Evolutionary conservation across 2,329 filamentous ascomycete species (phyloP).

Genomic region (Diaporthe aspalathi): DNA sequence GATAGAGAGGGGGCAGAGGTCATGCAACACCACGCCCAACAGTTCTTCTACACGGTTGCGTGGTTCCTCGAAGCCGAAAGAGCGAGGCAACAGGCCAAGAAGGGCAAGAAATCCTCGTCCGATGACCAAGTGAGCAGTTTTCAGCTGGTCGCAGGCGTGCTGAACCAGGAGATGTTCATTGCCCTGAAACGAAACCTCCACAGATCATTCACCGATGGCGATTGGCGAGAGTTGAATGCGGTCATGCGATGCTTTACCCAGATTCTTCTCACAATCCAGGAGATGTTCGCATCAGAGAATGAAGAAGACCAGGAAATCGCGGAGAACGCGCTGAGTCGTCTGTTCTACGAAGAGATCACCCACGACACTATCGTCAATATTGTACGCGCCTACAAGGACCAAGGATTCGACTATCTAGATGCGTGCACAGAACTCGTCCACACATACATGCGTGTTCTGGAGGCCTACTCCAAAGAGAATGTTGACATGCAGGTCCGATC

Average conservation of each 20-base stretch:
- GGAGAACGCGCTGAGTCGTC: conserved; percentile 93
- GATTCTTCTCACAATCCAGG: conserved; percentile 89
- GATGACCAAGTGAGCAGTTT: conserved; percentile 77
- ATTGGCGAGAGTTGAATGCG: conserved; percentile 87
- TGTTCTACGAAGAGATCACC: conserved; percentile 98
- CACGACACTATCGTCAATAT: conserved; percentile 89
- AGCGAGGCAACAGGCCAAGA: conserved; percentile 72
- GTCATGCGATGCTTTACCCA: conserved; percentile 96
- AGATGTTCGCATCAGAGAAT: conserved; percentile 84
- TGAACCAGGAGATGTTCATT: conserved; percentile 96
- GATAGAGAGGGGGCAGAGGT: conserved; percentile 90
- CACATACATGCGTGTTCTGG: conserved; percentile 90
- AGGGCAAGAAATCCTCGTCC: conserved; percentile 58
- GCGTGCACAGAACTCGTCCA: conserved; percentile 90
- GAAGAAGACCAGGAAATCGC: conserved; percentile 99
- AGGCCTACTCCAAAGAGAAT: conserved; percentile 95
- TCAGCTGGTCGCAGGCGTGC: conserved; percentile 85
- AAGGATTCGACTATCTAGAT: conserved; percentile 93
- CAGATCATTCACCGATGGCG: conserved; percentile 81
- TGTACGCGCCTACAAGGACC: conserved; percentile 87
- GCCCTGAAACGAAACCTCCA: conserved; percentile 87
- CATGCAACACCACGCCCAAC: conserved; percentile 78
- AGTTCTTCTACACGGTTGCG: conserved; percentile 91
- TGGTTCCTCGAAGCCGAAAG: conserved; percentile 95
- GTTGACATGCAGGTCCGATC: conserved; percentile 93